Evolutionary conservation across 805 yeast species (phyloP).

Genomic region (Hagleromyces aurorensis): DNA sequence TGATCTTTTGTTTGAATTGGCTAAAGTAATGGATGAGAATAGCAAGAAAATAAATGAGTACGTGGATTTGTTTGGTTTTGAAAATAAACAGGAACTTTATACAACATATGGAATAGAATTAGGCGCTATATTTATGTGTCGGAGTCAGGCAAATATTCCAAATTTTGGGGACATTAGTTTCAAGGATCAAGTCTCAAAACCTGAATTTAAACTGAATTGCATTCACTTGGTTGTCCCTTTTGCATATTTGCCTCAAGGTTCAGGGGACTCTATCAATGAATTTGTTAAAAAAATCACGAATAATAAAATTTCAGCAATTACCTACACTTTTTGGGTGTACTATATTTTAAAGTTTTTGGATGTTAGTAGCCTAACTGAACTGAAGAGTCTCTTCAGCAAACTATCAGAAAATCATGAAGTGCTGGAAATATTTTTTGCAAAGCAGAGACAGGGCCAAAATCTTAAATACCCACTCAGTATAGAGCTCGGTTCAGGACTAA

Average conservation of each 20-base stretch:
- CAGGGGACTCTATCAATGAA: too few relatives aligned
- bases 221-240: too few relatives aligned
- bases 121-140: too few relatives aligned
- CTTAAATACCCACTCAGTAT: constrained; percentile 18
- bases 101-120: constrained; percentile 13
- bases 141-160: too few relatives aligned
- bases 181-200: too few relatives aligned
- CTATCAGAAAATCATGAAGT: constrained; percentile 1
- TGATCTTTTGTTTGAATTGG: constrained; percentile 18
- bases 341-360: constrained; percentile 14
- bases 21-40: constrained; percentile 1
- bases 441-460: constrained; percentile 1
- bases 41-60: constrained; percentile 13
- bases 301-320: too few relatives aligned
- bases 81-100: constrained; percentile 9
- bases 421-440: constrained; percentile 4
- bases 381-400: constrained; percentile 4
- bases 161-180: too few relatives aligned
- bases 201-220: too few relatives aligned
- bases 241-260: too few relatives aligned
- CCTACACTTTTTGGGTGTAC: too few relatives aligned
- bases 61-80: constrained; percentile 16
- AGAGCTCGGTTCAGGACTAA: constrained; percentile 5
- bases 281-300: too few relatives aligned
- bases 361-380: constrained; percentile 12